Conservation (phyloP, 2,329 filamentous ascomycete genomes). For the Monilinia aucupariae region DNA sequence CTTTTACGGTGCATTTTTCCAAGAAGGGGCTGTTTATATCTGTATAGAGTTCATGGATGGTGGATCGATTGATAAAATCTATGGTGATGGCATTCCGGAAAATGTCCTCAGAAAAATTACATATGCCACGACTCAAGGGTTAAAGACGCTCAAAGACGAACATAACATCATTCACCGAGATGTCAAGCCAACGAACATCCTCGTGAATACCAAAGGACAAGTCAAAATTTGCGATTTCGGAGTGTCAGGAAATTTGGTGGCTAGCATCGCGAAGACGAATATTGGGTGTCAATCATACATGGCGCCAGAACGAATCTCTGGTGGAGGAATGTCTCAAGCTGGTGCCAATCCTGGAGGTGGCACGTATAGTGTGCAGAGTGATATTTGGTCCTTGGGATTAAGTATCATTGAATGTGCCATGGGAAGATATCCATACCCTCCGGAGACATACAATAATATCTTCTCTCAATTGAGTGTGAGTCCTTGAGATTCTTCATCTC, state of each 20-base stretch:
- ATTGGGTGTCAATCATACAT: slow-evolving; percentile 99
- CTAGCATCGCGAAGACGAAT: slow-evolving; percentile 96
- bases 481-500: slow-evolving; percentile 28
- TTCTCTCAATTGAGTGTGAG: slow-evolving; percentile 95
- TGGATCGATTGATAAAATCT: slow-evolving; percentile 94
- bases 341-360: slow-evolving; percentile 66
- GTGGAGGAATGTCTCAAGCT: slow-evolving; percentile 69
- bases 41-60: slow-evolving; percentile 99
- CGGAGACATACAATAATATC: slow-evolving; percentile 96
- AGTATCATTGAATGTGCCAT: slow-evolving; percentile 95
- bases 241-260: slow-evolving; percentile 91
- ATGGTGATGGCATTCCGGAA: slow-evolving; percentile 85
- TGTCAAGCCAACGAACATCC: slow-evolving; percentile 98
- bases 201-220: slow-evolving; percentile 83
- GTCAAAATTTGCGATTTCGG: slow-evolving; percentile 99
- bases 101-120: slow-evolving; percentile 85
- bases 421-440: slow-evolving; percentile 91
- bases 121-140: slow-evolving; percentile 79
- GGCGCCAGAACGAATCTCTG: slow-evolving; percentile 92
- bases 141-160: slow-evolving; percentile 92
- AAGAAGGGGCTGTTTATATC: slow-evolving; percentile 97
- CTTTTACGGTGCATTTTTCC: slow-evolving; percentile 98
- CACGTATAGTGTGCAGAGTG: slow-evolving; percentile 95
- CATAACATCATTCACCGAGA: slow-evolving; percentile 99
- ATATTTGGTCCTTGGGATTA: slow-evolving; percentile 93